Conservation (phyloP, 2,329 filamentous ascomycete species). For the Cladophialophora yegresii region DNA sequence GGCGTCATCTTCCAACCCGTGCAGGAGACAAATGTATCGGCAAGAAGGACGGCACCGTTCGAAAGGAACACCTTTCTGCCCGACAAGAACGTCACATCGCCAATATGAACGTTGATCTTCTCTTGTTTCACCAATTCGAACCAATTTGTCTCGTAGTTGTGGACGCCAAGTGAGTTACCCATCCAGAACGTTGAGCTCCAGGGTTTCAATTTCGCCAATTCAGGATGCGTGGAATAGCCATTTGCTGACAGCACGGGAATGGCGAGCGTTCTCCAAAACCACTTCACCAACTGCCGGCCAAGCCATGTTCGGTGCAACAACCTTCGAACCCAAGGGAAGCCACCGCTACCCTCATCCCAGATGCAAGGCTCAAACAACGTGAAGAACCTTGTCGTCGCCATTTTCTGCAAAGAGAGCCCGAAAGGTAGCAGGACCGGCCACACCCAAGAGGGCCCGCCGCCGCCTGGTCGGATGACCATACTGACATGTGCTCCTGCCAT, state of each 20-base stretch:
- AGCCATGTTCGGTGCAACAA: slow-evolving; percentile 57
- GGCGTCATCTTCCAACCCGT: slow-evolving; percentile 60
- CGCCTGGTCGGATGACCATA: slow-evolving; percentile 61
- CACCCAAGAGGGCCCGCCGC: slow-evolving; percentile 62
- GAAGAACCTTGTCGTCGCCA: slow-evolving; percentile 66
- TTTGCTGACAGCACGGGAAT: slow-evolving; percentile 54
- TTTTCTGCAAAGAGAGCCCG: slow-evolving; percentile 68
- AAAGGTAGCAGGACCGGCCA: slow-evolving; percentile 55
- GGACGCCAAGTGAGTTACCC: slow-evolving; percentile 59
- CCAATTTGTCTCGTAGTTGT: slow-evolving; percentile 62
- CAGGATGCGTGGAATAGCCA: slow-evolving; percentile 49
- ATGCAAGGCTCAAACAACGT: slow-evolving; percentile 75
- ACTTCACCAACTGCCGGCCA: slow-evolving; percentile 51
- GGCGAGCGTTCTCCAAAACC: slow-evolving; percentile 57
- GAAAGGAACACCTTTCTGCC: slow-evolving; percentile 50
- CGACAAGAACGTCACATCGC: slow-evolving; percentile 15
- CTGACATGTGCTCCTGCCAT: slow-evolving; percentile 57
- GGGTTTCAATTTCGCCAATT: slow-evolving; percentile 49
- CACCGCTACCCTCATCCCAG: slow-evolving; percentile 60
- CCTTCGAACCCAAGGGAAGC: slow-evolving; percentile 43
- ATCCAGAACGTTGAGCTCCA: slow-evolving; percentile 56
- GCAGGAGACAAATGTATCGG: slow-evolving; percentile 56
- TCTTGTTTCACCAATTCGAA: slow-evolving; percentile 59
- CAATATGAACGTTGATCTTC: slow-evolving; percentile 57
- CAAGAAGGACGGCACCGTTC: slow-evolving; percentile 48